phyloP scores from a whole-genome alignment of 768 basidiomycete genomes.

The Lentinula sp. region DNA sequence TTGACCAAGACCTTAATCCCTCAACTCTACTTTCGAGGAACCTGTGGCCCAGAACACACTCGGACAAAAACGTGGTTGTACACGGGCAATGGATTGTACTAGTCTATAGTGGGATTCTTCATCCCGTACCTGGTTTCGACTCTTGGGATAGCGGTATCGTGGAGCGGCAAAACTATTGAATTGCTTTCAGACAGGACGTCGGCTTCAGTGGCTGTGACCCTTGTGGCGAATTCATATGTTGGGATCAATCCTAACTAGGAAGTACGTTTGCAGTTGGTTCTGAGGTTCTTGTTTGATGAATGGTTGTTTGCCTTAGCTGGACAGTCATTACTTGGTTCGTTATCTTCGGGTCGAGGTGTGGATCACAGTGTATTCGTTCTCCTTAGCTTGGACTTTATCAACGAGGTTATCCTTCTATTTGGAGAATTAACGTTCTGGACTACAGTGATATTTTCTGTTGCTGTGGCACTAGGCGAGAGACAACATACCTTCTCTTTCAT shows the following conservation, averaged over 20 bases:
- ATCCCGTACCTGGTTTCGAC: constrained; percentile 76
- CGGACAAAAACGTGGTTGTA: constrained; percentile 89
- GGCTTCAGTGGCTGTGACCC: constrained; percentile 79
- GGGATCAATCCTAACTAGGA: too few relatives aligned
- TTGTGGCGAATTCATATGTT: constrained; percentile 85
- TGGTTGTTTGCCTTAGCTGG: constrained; percentile 48
- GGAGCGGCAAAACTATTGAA: constrained; percentile 76
- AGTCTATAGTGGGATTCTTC: constrained; percentile 83
- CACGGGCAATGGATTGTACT: constrained; percentile 92
- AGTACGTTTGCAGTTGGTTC: constrained; percentile 10
- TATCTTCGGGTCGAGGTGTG: constrained; percentile 79
- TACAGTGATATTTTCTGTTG: constrained; percentile 60
- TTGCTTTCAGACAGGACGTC: constrained; percentile 88
- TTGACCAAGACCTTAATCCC: constrained; percentile 97
- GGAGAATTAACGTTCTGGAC: constrained; percentile 82
- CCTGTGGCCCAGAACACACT: constrained; percentile 90
- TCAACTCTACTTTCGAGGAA: constrained; percentile 92
- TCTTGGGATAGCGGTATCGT: constrained; percentile 57
- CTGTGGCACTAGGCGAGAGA: constrained; percentile 70
- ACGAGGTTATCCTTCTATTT: constrained; percentile 71
- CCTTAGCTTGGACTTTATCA: constrained; percentile 67
- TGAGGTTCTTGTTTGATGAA: constrained; percentile 2
- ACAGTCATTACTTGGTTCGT: constrained; percentile 81
- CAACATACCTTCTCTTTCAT: neutral
- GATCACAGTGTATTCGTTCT: constrained; percentile 84